A percentile compares a stretch with the other conserved stretches of the same genome.
Evolutionary conservation across 2,329 filamentous ascomycete species (phyloP).

Genomic region (Trichoderma sp.): DNA sequence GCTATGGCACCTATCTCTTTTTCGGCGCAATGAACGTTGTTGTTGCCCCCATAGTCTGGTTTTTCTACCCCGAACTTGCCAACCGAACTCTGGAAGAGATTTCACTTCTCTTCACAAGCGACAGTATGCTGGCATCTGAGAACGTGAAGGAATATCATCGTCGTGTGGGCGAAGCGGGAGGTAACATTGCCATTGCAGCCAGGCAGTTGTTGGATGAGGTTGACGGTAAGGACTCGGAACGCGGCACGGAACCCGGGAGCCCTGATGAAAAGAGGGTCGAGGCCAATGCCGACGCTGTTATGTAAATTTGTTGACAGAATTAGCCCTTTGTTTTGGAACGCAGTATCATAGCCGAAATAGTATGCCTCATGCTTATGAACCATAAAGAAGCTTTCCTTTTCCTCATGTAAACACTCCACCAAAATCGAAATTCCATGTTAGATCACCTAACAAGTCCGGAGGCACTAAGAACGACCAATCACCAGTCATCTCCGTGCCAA

Average conservation of each 20-base stretch:
- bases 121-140: conserved; percentile 44
- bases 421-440: conserved; percentile 24
- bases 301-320: conserved; percentile 14
- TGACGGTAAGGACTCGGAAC: conserved; percentile 17
- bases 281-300: conserved; percentile 2
- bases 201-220: conserved; percentile 26
- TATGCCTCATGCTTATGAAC: neutral
- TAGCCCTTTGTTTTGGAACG: neutral
- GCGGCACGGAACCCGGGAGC: neutral
- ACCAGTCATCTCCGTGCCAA: conserved; percentile 1
- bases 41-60: conserved; percentile 49
- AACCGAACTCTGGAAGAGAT: conserved; percentile 30
- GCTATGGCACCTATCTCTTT: conserved; percentile 50
- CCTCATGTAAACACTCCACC: conserved; percentile 3
- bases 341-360: neutral
- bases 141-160: conserved; percentile 40
- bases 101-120: conserved; percentile 48
- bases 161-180: conserved; percentile 25
- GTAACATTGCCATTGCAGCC: conserved; percentile 25
- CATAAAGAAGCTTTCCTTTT: neutral
- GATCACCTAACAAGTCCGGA: conserved; percentile 42
- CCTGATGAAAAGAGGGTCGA: conserved; percentile 11
- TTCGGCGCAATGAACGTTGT: conserved; percentile 51
- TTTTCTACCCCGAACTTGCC: conserved; percentile 32
- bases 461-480: conserved; percentile 45